Percentiles rank a stretch among this genome's conserved stretches.
Evolutionary conservation across 176 grass and related monocot species (phyloP).

Genomic region (Avena eriantha): DNA sequence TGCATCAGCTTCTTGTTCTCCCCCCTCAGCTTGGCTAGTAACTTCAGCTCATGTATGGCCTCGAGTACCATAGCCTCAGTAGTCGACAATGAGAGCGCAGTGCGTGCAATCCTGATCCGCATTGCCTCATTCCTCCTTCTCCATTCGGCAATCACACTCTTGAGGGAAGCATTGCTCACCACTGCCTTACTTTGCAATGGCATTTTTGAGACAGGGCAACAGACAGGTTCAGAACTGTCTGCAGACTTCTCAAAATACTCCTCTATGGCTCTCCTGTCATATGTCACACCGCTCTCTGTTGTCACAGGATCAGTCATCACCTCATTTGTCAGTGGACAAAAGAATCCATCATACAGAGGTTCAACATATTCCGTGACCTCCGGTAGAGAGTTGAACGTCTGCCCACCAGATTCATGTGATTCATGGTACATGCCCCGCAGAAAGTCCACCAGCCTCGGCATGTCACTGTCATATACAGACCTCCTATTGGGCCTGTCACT

Average conservation of each 20-base stretch:
- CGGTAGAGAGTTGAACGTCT: slow-evolving; percentile 42
- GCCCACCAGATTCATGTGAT: slow-evolving; percentile 44
- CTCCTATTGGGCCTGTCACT: slow-evolving; percentile 43
- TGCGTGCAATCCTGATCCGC: slow-evolving; percentile 64
- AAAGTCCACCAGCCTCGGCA: slow-evolving; percentile 57
- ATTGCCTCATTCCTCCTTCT: slow-evolving; percentile 69
- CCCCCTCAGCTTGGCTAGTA: slow-evolving; percentile 47
- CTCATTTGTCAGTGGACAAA: slow-evolving; percentile 83
- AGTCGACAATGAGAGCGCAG: slow-evolving; percentile 53
- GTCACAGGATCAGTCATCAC: slow-evolving; percentile 85
- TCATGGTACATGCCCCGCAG: slow-evolving; percentile 57
- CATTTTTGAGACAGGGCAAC: slow-evolving; percentile 68
- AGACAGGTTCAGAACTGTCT: slow-evolving; percentile 50
- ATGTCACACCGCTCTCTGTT: slow-evolving; percentile 73
- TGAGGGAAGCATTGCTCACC: slow-evolving; percentile 70
- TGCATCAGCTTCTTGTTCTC: slow-evolving; percentile 78
- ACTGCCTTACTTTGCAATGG: slow-evolving; percentile 63
- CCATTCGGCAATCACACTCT: slow-evolving; percentile 82
- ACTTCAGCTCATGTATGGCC: slow-evolving; percentile 72
- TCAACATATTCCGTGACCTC: slow-evolving; percentile 68
- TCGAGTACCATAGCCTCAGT: slow-evolving; percentile 68
- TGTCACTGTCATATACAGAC: slow-evolving; percentile 33
- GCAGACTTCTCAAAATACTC: slow-evolving; percentile 62
- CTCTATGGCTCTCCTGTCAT: slow-evolving; percentile 78
- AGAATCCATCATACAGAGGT: slow-evolving; percentile 76